phyloP scores from a whole-genome alignment of 202 grass and related monocot genomes.

The Carex sylvatica region DNA sequence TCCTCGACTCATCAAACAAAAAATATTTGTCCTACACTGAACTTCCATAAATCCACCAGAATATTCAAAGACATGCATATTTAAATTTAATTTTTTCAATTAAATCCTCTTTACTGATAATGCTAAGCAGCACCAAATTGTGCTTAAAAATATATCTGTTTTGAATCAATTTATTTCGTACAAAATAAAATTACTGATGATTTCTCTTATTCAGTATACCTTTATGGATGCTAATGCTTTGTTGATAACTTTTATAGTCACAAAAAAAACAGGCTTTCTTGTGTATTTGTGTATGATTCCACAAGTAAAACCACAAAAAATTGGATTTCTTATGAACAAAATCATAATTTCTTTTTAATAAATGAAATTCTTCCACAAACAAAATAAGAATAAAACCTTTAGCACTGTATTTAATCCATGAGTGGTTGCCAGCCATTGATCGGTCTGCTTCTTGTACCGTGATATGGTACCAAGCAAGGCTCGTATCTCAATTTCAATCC shows the following conservation, averaged over 20 bases:
- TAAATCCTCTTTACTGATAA: neutral
- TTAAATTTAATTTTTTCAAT: neutral
- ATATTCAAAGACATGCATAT: neutral
- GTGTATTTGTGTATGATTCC: neutral
- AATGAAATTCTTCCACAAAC: neutral
- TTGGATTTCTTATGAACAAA: neutral
- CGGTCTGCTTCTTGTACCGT: slow-evolving; percentile 71
- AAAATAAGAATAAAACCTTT: slow-evolving; percentile 37
- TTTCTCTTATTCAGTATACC: neutral
- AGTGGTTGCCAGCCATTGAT: slow-evolving; percentile 76
- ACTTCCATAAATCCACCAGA: neutral
- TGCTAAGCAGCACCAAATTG: neutral
- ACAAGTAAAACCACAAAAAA: neutral
- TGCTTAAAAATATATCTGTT: neutral
- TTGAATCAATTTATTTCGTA: neutral
- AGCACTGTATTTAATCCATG: slow-evolving; percentile 60
- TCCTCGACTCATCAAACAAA: neutral
- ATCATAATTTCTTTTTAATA: neutral
- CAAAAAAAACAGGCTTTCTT: neutral
- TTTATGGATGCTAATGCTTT: neutral
- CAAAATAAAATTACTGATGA: neutral
- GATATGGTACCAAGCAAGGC: slow-evolving; percentile 47
- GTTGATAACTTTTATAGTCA: neutral
- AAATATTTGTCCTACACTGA: neutral
- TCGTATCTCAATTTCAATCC: slow-evolving; percentile 62